phyloP scores from a whole-genome alignment of 108 stramenopile species.

The Aurantiochytrium sp. region DNA sequence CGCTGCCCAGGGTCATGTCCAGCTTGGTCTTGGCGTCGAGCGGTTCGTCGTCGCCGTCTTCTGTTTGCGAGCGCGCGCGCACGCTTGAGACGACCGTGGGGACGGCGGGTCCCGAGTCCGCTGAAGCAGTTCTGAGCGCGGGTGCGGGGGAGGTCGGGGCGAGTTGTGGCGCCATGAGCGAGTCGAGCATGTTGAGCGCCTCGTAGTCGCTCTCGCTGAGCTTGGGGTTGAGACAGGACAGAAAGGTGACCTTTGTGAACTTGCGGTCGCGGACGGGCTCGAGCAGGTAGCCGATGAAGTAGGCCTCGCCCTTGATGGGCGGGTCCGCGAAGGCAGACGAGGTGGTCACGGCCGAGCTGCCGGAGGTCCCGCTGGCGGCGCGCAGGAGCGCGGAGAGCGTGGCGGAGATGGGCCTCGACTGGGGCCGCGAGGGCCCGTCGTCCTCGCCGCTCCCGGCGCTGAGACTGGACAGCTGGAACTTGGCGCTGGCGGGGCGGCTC shows the following conservation, averaged over 20 bases:
- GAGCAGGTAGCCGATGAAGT: neutral
- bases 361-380: neutral
- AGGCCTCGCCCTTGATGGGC: neutral
- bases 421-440: neutral
- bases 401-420: neutral
- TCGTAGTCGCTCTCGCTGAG: neutral
- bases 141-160: neutral
- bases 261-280: neutral
- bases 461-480: neutral
- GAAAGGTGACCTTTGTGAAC: neutral
- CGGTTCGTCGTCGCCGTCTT: neutral
- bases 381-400: neutral
- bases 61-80: neutral
- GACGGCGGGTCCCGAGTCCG: neutral
- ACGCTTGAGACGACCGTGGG: neutral
- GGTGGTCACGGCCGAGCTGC: neutral
- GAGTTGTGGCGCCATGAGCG: neutral
- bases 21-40: neutral
- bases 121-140: neutral
- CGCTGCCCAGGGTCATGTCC: neutral
- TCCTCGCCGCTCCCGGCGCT: neutral
- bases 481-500: neutral
- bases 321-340: neutral
- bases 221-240: neutral
- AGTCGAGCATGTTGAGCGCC: neutral